Evolutionary conservation across 83 land plant genomes (phyloP).

Genomic region (Larix sibirica): DNA sequence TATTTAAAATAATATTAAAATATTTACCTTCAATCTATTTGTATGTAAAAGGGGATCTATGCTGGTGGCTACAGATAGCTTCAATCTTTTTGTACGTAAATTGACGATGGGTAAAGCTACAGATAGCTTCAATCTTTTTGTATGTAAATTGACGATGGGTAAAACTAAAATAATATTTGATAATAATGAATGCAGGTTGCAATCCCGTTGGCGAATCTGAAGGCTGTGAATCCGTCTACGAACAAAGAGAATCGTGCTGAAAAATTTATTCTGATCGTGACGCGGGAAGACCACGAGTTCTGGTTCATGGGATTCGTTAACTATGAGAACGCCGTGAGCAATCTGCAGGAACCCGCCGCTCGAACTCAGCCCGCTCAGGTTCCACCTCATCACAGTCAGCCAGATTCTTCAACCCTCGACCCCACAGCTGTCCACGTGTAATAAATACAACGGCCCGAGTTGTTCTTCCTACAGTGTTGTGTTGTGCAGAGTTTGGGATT

Average conservation of each 20-base stretch:
- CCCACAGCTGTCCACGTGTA: too few relatives aligned
- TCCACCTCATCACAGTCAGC: too few relatives aligned
- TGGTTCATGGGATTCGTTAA: slow-evolving; percentile 79
- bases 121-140: background rate
- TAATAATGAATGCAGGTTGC: slow-evolving; percentile 22
- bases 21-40: too few relatives aligned
- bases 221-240: slow-evolving; percentile 36
- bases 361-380: too few relatives aligned
- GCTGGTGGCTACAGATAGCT: background rate
- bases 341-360: slow-evolving; percentile 12
- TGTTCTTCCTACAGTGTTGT: too few relatives aligned
- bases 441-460: too few relatives aligned
- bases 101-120: background rate
- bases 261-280: slow-evolving; percentile 53
- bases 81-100: background rate
- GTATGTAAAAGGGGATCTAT: background rate
- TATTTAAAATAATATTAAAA: too few relatives aligned
- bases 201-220: slow-evolving; percentile 46
- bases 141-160: background rate
- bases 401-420: too few relatives aligned
- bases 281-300: slow-evolving; percentile 57
- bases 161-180: too few relatives aligned
- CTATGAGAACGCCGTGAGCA: slow-evolving; percentile 48
- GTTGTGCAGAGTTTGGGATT: too few relatives aligned
- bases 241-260: slow-evolving; percentile 33